A percentile compares a stretch with the other conserved stretches of the same genome.
phyloP scores from a whole-genome alignment of 2,329 filamentous ascomycete genomes.

The Botrytis fabae region DNA sequence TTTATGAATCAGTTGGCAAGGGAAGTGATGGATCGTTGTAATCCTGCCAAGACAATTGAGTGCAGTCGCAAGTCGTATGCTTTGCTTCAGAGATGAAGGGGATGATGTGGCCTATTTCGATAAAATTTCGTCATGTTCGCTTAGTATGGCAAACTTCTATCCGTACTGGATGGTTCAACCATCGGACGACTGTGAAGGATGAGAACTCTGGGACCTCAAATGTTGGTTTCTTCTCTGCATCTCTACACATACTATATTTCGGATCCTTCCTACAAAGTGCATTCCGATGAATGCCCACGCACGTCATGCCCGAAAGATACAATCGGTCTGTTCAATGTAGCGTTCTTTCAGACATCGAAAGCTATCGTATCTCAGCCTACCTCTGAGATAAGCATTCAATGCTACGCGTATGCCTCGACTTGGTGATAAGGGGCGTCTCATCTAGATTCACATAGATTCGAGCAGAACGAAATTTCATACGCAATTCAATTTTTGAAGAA shows the following conservation, averaged over 20 bases:
- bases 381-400: background rate
- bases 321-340: too few species aligned
- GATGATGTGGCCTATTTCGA: background rate
- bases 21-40: constrained; percentile 12
- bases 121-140: background rate
- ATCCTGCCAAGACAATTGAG: constrained; percentile 10
- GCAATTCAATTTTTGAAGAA: background rate
- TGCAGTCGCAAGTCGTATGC: background rate
- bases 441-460: background rate
- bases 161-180: background rate
- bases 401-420: background rate
- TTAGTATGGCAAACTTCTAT: background rate
- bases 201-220: background rate
- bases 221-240: background rate
- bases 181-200: background rate
- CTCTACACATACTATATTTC: background rate
- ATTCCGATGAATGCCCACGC: background rate
- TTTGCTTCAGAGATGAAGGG: background rate
- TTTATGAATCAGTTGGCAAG: constrained; percentile 22
- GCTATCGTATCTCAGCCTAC: background rate
- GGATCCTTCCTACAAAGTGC: background rate
- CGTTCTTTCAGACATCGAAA: background rate
- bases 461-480: too few species aligned
- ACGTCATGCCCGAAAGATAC: background rate
- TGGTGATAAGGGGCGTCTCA: background rate